Percentiles rank a stretch among this genome's conserved stretches.
These are phyloP conservation scores for Fusarium albidum DNA, from an alignment of 2,329 filamentous ascomycete genomes.

Conservation along the genomic window DNA sequence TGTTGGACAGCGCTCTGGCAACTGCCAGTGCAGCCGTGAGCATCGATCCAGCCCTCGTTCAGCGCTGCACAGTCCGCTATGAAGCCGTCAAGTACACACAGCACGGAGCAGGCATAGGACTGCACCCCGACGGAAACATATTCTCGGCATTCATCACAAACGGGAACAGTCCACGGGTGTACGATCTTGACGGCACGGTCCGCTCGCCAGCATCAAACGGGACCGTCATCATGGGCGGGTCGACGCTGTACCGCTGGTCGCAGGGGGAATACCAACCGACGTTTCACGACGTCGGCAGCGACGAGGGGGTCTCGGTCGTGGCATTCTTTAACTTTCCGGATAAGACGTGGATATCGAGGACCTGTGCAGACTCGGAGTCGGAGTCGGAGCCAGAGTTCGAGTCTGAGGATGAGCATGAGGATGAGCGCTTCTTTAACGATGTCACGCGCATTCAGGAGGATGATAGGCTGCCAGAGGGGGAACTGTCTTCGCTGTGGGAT, in stretches of 20 bases:
- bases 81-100: slow-evolving; percentile 9
- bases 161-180: background rate
- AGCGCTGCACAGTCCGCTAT: slow-evolving; percentile 13
- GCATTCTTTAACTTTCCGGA: slow-evolving; percentile 24
- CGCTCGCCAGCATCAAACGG: background rate
- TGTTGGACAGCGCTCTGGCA: slow-evolving; percentile 1
- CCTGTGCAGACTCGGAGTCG: no score
- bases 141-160: slow-evolving; percentile 12
- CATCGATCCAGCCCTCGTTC: background rate
- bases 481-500: slow-evolving; percentile 2
- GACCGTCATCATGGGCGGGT: slow-evolving; percentile 17
- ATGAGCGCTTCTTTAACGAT: background rate
- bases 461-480: slow-evolving; percentile 1
- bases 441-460: slow-evolving; percentile 8
- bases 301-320: slow-evolving; percentile 14
- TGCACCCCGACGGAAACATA: slow-evolving; percentile 9
- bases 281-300: slow-evolving; percentile 3
- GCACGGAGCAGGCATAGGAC: slow-evolving; percentile 6
- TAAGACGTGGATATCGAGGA: slow-evolving; percentile 8
- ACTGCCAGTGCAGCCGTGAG: slow-evolving; percentile 6
- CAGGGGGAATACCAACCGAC: slow-evolving; percentile 6
- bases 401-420: no score
- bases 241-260: slow-evolving; percentile 13
- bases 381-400: no score
- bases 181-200: background rate